phyloP scores from a whole-genome alignment of 2,329 filamentous ascomycete species.

The Trichoderma sp. region DNA sequence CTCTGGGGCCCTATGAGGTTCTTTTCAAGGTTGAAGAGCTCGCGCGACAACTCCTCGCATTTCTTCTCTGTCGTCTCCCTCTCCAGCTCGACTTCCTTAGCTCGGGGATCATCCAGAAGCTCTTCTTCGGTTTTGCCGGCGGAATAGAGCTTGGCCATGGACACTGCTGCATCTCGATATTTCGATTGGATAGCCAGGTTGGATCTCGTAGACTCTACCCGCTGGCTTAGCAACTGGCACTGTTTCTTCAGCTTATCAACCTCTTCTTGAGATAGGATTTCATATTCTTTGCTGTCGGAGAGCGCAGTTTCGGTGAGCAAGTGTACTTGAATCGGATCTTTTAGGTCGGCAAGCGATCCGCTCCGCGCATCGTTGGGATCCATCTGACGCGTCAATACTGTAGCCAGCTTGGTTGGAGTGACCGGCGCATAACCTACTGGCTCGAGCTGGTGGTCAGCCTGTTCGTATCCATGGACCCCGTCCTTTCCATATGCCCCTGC shows the following conservation, averaged over 20 bases:
- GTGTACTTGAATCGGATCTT: conserved; percentile 81
- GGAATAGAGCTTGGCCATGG: conserved; percentile 78
- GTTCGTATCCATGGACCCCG: conserved; percentile 41
- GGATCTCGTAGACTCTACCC: conserved; percentile 78
- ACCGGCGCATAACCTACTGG: conserved; percentile 48
- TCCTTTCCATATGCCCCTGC: conserved; percentile 56
- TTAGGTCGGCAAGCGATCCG: conserved; percentile 60
- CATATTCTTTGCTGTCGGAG: conserved; percentile 80
- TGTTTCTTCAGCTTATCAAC: conserved; percentile 92
- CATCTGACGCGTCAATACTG: conserved; percentile 41
- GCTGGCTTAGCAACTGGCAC: conserved; percentile 67
- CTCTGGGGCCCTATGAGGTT: conserved; percentile 72
- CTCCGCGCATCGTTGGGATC: conserved; percentile 55
- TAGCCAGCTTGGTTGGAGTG: not conserved
- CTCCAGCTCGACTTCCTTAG: conserved; percentile 70
- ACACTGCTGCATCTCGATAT: conserved; percentile 88
- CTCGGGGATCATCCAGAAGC: conserved; percentile 50
- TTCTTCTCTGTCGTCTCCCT: conserved; percentile 72
- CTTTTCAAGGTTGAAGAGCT: conserved; percentile 79
- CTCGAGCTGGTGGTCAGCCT: conserved; percentile 55
- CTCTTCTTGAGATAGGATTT: conserved; percentile 87
- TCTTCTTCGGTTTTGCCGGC: conserved; percentile 53
- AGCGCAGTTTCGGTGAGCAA: conserved; percentile 92
- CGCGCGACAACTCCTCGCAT: conserved; percentile 80
- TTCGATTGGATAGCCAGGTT: conserved; percentile 90